Evolutionary conservation across 305 asterid species (phyloP).

Genomic region (Solanum hybrid): DNA sequence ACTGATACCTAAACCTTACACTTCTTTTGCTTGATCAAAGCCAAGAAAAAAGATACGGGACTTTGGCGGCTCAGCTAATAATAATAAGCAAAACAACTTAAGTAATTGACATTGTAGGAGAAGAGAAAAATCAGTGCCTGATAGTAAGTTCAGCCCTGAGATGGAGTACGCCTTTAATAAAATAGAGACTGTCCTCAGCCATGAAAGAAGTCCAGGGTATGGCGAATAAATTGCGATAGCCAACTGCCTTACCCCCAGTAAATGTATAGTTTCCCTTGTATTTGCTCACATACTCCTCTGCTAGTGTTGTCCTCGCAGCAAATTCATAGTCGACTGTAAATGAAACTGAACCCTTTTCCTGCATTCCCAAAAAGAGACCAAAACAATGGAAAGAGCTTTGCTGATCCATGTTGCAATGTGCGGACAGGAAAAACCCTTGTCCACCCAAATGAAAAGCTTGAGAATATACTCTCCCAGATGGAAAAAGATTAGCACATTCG

Average conservation of each 20-base stretch:
- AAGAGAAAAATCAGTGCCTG: slow-evolving; percentile 5
- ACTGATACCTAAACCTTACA: not conserved
- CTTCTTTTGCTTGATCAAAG: not conserved
- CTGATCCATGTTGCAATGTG: slow-evolving; percentile 25
- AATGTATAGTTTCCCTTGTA: slow-evolving; percentile 54
- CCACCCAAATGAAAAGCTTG: slow-evolving; percentile 94
- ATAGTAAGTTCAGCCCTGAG: slow-evolving; percentile 22
- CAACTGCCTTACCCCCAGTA: slow-evolving; percentile 20
- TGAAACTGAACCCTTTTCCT: slow-evolving; percentile 19
- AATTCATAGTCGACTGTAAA: slow-evolving; percentile 78
- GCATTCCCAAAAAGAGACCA: slow-evolving; percentile 61
- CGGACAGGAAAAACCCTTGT: slow-evolving; percentile 23
- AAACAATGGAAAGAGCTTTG: slow-evolving; percentile 60
- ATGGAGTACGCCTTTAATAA: slow-evolving; percentile 23
- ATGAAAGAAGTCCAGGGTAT: slow-evolving; percentile 21
- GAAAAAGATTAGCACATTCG: slow-evolving; percentile 23
- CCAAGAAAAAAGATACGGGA: not conserved
- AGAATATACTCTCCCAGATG: slow-evolving; percentile 74
- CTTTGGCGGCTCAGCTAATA: not conserved
- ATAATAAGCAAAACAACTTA: not conserved
- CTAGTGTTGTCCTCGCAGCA: slow-evolving; percentile 71
- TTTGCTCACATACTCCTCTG: slow-evolving; percentile 69
- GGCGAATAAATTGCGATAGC: slow-evolving; percentile 20
- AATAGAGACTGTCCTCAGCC: slow-evolving; percentile 26
- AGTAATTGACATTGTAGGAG: not conserved